Conservation (phyloP, 2,329 filamentous ascomycete genomes). For the Aphanocladium album region DNA sequence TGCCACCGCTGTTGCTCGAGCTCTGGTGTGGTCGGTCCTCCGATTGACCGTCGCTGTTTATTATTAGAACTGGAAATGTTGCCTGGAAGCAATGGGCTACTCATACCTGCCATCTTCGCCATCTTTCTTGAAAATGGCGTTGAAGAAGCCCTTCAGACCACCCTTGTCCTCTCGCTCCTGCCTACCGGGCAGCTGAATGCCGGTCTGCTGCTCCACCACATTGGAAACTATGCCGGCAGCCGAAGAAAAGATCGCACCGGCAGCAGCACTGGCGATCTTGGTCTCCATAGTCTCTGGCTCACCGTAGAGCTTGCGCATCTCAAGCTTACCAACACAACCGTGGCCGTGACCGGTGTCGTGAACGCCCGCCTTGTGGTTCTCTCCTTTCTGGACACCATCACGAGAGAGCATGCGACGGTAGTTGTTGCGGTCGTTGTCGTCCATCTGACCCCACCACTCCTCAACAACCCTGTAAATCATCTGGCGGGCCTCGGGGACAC, state of each 20-base stretch:
- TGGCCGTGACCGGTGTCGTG: constrained; percentile 81
- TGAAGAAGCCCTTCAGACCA: constrained; percentile 64
- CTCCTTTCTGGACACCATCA: constrained; percentile 67
- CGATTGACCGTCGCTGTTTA: constrained; percentile 4
- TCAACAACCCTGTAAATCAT: constrained; percentile 77
- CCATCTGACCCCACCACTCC: constrained; percentile 74
- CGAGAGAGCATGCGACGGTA: constrained; percentile 73
- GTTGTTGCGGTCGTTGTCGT: constrained; percentile 55
- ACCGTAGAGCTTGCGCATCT: constrained; percentile 65
- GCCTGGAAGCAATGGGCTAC: constrained; percentile 1
- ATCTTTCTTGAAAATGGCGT: constrained; percentile 63
- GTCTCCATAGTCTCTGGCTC: constrained; percentile 47
- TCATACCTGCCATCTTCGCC: constrained; percentile 54
- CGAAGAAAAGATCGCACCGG: constrained; percentile 53
- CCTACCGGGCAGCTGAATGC: constrained; percentile 33
- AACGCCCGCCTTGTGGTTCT: constrained; percentile 84
- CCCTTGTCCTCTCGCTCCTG: constrained; percentile 52
- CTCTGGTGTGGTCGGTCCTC: constrained; percentile 1
- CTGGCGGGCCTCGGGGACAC: constrained; percentile 63
- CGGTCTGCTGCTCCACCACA: constrained; percentile 42
- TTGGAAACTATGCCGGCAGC: constrained; percentile 48
- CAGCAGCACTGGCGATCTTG: constrained; percentile 51
- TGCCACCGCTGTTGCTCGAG: constrained; percentile 3
- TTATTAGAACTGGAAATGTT: constrained; percentile 1
- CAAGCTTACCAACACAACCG: constrained; percentile 72